Evolutionary conservation across 1,284 basidiomycete genomes (phyloP), one percentile per base, ranked within the genome.

Genomic region (Puccinia horiana): DNA sequence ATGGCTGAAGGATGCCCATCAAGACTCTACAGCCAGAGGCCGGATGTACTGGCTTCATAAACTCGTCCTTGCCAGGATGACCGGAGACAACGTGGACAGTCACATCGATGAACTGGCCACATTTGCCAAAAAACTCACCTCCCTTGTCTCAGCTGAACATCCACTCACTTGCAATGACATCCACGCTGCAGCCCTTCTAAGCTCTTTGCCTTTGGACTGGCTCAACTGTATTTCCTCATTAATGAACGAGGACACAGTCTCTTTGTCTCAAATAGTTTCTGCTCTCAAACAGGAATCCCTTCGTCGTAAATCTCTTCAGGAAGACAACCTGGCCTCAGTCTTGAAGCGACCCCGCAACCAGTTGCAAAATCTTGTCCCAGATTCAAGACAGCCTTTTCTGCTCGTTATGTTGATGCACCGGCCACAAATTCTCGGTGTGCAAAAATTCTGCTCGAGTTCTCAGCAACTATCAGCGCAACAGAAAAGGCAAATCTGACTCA

Each of bases 201-300:
- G 12, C 49, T 73, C 70, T 18, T 12, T 73, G 42, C 42, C 70
- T 14, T 2, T 8, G 18, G 73, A 76, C 52, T 76, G 73, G 73
- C 26, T 76, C 8, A n/a, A 35, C 26, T 76, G 73, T 23, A 44
- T 76, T 6, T 74, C 44, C 1, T 47, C 37, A 23, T 32, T 74
- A 4, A 74, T 74, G 72, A 74, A 74, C 32, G 14, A 76, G n/a
- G n/a, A 52, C 20, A 29, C 40, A 14, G 69, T 72, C 8, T 42
- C 69, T 12, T 72, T 35, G 8, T 29, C 40, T 3, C 29, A 35
- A 9, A 69, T 69, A 4, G 65, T 69, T 35, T 8, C 11, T 11
- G 65, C 65, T 69, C 65, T 69, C 69, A 72, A 72, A 23, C 5
- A 9, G 69, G 69, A 44, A 6, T 14, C 37, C n/a, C 16, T 72